phyloP scores from a whole-genome alignment of 257 asterid genomes.

The Schizonepeta tenuifolia region DNA sequence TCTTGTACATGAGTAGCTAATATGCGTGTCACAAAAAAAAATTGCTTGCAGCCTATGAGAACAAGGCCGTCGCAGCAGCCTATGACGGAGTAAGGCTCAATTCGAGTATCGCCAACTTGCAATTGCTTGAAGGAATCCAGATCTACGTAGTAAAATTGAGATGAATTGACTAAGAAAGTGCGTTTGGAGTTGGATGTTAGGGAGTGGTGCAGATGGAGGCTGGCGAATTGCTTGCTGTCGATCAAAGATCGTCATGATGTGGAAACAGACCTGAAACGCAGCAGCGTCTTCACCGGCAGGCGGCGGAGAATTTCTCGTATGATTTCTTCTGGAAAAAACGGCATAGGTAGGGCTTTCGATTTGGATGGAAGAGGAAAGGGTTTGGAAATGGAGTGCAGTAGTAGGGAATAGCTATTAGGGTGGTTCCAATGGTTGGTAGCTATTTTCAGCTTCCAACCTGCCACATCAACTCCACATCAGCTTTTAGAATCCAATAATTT shows the following conservation, averaged over 20 bases:
- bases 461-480: too few relatives aligned
- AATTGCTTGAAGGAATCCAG: slow-evolving; percentile 25
- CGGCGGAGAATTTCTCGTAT: slow-evolving; percentile 10
- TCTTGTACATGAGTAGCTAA: too few relatives aligned
- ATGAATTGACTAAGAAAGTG: neutral
- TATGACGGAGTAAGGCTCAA: neutral
- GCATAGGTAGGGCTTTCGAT: neutral
- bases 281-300: slow-evolving; percentile 25
- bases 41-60: too few relatives aligned
- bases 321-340: neutral
- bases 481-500: too few relatives aligned
- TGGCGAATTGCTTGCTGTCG: slow-evolving; percentile 10
- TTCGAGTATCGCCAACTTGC: neutral
- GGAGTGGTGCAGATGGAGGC: slow-evolving; percentile 18
- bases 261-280: slow-evolving; percentile 26
- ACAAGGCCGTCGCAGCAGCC: slow-evolving; percentile 25
- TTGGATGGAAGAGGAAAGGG: neutral
- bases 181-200: slow-evolving; percentile 15
- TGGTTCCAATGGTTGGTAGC: too few relatives aligned
- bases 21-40: too few relatives aligned
- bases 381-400: too few relatives aligned
- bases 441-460: too few relatives aligned
- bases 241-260: slow-evolving; percentile 25
- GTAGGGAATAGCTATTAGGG: too few relatives aligned
- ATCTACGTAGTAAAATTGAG: slow-evolving; percentile 2